phyloP scores from a whole-genome alignment of 2,329 filamentous ascomycete species.

The Beauveria sp. region DNA sequence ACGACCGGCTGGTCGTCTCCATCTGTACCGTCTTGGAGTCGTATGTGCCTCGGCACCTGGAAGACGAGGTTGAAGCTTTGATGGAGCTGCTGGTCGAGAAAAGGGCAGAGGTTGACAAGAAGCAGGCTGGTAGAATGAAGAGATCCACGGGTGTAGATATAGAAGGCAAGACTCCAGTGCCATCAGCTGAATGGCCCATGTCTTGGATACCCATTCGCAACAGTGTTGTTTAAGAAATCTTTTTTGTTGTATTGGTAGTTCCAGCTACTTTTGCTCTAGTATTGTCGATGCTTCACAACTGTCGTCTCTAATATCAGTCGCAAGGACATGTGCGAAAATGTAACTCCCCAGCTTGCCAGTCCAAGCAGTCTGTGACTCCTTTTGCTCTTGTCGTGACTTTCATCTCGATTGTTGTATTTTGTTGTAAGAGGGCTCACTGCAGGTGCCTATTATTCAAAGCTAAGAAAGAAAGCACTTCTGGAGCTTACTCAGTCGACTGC shows the following conservation, averaged over 20 bases:
- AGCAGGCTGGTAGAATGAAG: neutral
- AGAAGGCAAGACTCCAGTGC: neutral
- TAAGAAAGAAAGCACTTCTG: too few species aligned
- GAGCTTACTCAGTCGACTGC: too few species aligned
- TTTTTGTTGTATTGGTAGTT: neutral
- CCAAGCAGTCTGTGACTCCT: too few species aligned
- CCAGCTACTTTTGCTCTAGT: neutral
- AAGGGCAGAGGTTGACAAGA: neutral
- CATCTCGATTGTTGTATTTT: too few species aligned
- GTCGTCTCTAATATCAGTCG: neutral
- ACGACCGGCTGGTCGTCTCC: neutral
- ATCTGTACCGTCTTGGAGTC: neutral
- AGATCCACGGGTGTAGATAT: neutral
- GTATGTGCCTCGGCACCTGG: neutral
- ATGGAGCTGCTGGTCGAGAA: neutral
- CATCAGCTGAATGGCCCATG: neutral
- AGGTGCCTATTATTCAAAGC: neutral
- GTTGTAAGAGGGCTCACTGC: neutral
- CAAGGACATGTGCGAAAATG: too few species aligned
- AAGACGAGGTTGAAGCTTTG: neutral
- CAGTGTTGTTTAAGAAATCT: neutral
- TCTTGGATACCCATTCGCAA: conserved; percentile 5
- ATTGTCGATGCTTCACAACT: neutral
- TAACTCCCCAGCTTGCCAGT: too few species aligned
- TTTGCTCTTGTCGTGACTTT: too few species aligned